Base-by-base conservation (phyloP, 2,329 filamentous ascomycete genomes). In the Ophiosphaerella narmari region DNA sequence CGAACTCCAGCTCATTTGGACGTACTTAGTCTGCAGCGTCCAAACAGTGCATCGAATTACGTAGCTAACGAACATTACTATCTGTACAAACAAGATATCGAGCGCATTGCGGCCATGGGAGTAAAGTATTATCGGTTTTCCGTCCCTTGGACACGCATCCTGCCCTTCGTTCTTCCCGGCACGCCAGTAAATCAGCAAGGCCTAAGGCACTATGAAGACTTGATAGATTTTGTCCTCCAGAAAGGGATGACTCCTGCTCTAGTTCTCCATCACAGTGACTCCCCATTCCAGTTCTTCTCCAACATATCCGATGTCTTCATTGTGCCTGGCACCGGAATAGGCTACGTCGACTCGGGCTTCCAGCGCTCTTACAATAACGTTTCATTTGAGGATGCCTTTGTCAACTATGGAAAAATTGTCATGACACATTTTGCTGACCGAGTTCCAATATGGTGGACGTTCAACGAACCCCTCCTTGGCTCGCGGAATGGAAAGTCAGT, bases 71-170 rank as follows among this genome's bases (percentile, higher is more conserved):
- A 80, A 65, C 76, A 82, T 47, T 83, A 82, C 60, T 83, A 81
- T 52, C 65, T 80, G 7, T 83, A 82, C 58, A 82, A 82, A 62
- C 81, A 82, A 65, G 79, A 83, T 36, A 81, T 83, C 37, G 79
- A 78, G 49, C 74, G 80, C 0, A 71, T 83, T 7, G 80, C 80
- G 1, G 73, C 77, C 2, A 74, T 83, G 65, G 81, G 81, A 0
- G 74, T 81, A 7, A 74, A 75, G 38, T 77, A 80, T 41, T 82
- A 80, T 62, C 77, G 78, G 2, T 82, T 82, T 53, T 79, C 76
- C 4, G 80, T 83, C 46, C 67, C 78, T 0, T 83, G 80, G 80
- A 73, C 78, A 1, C 70, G 80, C 5, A 80, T 83, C 35, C 59
- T 83, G 8, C 81, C 81, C 0, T 83, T 83, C 54, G 77, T 75